Conservation (phyloP, 768 basidiomycete genomes). For the Strobilomyces echinocephalus region DNA sequence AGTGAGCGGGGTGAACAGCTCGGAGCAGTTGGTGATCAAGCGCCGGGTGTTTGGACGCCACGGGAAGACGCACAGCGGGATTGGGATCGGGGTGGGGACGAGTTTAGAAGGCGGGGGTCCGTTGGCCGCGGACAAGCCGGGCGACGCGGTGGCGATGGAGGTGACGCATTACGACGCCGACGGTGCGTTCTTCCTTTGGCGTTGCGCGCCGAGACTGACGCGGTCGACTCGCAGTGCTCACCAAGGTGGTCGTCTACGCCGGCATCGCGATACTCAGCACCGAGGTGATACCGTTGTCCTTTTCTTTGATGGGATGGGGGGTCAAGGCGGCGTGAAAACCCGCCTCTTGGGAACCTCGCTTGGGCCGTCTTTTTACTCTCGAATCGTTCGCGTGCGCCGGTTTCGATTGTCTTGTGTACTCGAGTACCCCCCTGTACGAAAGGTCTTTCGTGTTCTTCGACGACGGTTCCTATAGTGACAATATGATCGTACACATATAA, state of each 20-base stretch:
- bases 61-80: conserved; percentile 10
- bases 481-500: too few relatives aligned
- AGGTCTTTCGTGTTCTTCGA: too few relatives aligned
- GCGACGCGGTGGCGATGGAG: conserved; percentile 2
- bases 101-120: conserved; percentile 23
- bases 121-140: conserved; percentile 31
- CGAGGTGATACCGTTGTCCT: conserved; percentile 61
- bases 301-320: conserved; percentile 68
- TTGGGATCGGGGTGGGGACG: conserved; percentile 13
- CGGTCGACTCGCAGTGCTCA: conserved; percentile 55
- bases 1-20: conserved; percentile 37
- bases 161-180: conserved; percentile 83
- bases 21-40: conserved; percentile 19
- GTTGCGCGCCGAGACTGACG: neutral
- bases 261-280: conserved; percentile 74
- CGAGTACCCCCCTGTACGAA: too few relatives aligned
- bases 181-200: conserved; percentile 44
- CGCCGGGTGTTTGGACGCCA: conserved; percentile 15
- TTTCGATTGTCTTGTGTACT: too few relatives aligned
- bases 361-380: neutral
- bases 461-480: too few relatives aligned
- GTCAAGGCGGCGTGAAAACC: conserved; percentile 36
- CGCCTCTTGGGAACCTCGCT: too few relatives aligned
- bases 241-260: conserved; percentile 85
- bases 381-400: neutral